Evolutionary conservation across 1,284 basidiomycete genomes (phyloP), one percentile per base, ranked within the genome.

Genomic region (Leccinum subrobustum): DNA sequence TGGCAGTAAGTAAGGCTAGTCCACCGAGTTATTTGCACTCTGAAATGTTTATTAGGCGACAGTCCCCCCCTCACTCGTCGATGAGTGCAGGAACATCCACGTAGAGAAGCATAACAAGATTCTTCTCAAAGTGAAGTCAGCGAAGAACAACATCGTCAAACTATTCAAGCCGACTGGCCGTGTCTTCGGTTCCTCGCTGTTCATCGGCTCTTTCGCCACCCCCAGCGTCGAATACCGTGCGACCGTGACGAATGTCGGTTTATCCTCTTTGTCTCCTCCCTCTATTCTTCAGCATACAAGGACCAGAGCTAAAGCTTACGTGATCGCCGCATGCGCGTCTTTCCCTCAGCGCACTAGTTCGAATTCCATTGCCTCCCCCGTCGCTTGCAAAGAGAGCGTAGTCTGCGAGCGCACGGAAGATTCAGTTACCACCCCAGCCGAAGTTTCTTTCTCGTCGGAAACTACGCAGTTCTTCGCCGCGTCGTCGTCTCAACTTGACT

Each of bases 71-170:
- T 59, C 54, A 39, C 33, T 29, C 16, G 23, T 57, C 37, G 3
- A 50, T 4, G 35, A 3, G 20, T 12, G 35, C 44, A 20, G 31
- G 2, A 48, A 58, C 53, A 47, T 56, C 47, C 59, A 20, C 8
- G 35, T 20, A 7, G 33, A 53, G 39, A 68, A 51, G 56, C 54
- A 56, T 42, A 63, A 48, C 35, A 60, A 37, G 47, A 47, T 69
- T 39, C 2, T 65, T 39, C 60, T 47, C 42, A 70, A 51, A 48
- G 54, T 70, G 39, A 61, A 54, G 48, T 61, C 20, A 0, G 60
- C 55, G 33, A 73, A 65, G 59, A 56, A 48, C 23, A 61, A 25
- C 27, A 60, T 73, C 20, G 9, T n/a, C 47, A 68, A 59, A 56
- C 47, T 70, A 35, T 67, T 73, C 57, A 68, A 58, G 56, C 39